Percentiles rank a stretch among this genome's conserved stretches.
Conservation (phyloP, 2,329 filamentous ascomycete species). For the Lanzia echinophila region DNA sequence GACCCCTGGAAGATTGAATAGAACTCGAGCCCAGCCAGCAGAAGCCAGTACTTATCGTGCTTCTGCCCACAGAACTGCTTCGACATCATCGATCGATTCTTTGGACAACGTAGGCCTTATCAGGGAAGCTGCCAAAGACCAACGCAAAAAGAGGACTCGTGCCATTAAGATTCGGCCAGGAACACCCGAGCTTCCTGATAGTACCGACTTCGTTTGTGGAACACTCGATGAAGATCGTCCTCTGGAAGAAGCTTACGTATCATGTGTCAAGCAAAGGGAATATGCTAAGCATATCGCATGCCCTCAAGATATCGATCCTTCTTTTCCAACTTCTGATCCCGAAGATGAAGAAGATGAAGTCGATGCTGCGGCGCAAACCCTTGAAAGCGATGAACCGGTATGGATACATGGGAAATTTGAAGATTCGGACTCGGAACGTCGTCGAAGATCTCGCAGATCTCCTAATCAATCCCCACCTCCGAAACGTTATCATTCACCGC, state of each 20-base stretch:
- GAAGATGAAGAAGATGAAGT: conserved; percentile 79
- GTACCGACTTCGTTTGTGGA: conserved; percentile 98
- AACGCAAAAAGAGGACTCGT: conserved; percentile 17
- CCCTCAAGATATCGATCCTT: conserved; percentile 96
- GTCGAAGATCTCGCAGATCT: conserved; percentile 40
- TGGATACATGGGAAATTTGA: conserved; percentile 70
- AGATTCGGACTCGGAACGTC: conserved; percentile 53
- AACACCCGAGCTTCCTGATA: conserved; percentile 85
- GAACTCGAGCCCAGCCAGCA: conserved; percentile 8
- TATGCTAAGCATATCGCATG: conserved; percentile 74
- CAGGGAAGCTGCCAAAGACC: conserved; percentile 11
- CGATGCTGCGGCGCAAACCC: conserved; percentile 45
- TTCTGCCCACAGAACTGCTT: conserved; percentile 37
- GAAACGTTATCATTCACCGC: conserved; percentile 31
- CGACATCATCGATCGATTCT: conserved; percentile 55
- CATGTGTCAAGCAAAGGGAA: conserved; percentile 73
- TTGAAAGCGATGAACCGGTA: conserved; percentile 61
- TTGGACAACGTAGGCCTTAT: conserved; percentile 28
- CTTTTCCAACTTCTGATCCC: conserved; percentile 89
- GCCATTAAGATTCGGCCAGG: conserved; percentile 54
- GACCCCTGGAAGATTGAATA: conserved; percentile 39
- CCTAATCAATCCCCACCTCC: conserved; percentile 49
- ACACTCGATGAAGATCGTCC: conserved; percentile 93
- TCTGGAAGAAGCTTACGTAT: conserved; percentile 88
- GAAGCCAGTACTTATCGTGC: conserved; percentile 23